phyloP scores from a whole-genome alignment of 2,329 filamentous ascomycete genomes.

The Stagonosporopsis cucurbitacearum region DNA sequence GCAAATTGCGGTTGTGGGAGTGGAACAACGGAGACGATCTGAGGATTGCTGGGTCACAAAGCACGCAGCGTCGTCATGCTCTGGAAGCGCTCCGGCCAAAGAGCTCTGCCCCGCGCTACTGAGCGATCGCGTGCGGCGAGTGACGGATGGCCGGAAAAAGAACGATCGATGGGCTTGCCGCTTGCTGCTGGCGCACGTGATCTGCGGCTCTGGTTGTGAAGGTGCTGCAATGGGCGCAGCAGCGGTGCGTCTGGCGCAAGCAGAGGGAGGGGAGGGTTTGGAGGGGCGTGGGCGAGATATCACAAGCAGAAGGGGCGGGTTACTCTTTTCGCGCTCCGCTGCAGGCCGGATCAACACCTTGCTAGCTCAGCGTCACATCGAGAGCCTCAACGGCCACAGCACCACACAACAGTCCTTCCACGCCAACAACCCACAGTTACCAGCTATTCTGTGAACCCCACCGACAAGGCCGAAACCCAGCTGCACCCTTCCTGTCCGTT shows the following conservation, averaged over 20 bases:
- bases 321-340: slow-evolving; percentile 19
- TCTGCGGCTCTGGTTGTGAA: not conserved
- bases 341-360: slow-evolving; percentile 10
- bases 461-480: slow-evolving; percentile 2
- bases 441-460: slow-evolving; percentile 11
- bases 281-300: slow-evolving; percentile 5
- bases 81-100: slow-evolving; percentile 9
- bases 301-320: slow-evolving; percentile 14
- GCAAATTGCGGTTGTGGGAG: slow-evolving; percentile 9
- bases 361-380: slow-evolving; percentile 12
- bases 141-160: slow-evolving; percentile 15
- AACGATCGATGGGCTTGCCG: slow-evolving; percentile 4
- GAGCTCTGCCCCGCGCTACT: slow-evolving; percentile 23
- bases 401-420: slow-evolving; percentile 8
- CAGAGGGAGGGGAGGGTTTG: not conserved
- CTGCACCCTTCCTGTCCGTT: slow-evolving; percentile 3
- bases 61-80: slow-evolving; percentile 30
- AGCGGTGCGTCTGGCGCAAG: not conserved
- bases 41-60: slow-evolving; percentile 9
- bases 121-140: slow-evolving; percentile 16
- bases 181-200: slow-evolving; percentile 10
- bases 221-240: slow-evolving; percentile 3
- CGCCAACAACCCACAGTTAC: slow-evolving; percentile 12
- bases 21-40: slow-evolving; percentile 7
- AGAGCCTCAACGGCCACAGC: slow-evolving; percentile 16